Evolutionary conservation across 768 basidiomycete species (phyloP), one percentile per base, ranked within the genome.

Genomic region (Neoboletus brunneissimus): DNA sequence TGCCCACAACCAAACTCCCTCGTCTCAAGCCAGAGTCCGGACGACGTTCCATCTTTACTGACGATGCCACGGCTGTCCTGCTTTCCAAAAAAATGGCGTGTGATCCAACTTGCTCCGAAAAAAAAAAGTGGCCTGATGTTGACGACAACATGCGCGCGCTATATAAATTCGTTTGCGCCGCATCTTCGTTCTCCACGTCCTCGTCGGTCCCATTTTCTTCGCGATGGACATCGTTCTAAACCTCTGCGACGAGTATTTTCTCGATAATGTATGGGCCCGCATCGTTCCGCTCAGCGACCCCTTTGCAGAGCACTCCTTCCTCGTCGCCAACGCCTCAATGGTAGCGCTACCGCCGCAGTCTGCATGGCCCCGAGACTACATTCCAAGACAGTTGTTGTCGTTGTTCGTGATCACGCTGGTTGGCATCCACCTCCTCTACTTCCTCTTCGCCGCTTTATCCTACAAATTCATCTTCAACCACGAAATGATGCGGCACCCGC

Each of bases 401-500:
- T 75, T 98, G 56, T 72, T 74, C 59, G 69, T 77, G 25, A 67
- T 98, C 60, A 95, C 94, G 1, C 73, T 90, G 51, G 63, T 92
- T 55, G 94, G 94, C 57, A 90, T 96, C 55, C 82, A 88, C 64
- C 23, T 86, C 48, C 80, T 99, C 46, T 99, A 99, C 73, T 94
- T 97, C 74, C 50, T 88, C 25, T 89, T 98, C 63, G 94, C 94
- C n/a, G 76, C 81, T 42, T 72, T 91, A 25, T 94, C 93, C 4
- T 99, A 92, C 75, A 73, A 73, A 43, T 86, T 80, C 73, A 84
- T 98, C 54, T 99, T 98, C 82, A 94, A 98, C 75, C 89, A 89
- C 66, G 89, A 88, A 22, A 97, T 89, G 93, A 95, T 90, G 88
- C 79, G 81, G 32, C 97, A 99, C 74, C 97, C 97, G 0, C 83